Percentiles rank a stretch among this genome's conserved stretches.
Evolutionary conservation across 768 basidiomycete genomes (phyloP).

Genomic region (Termitomyces sp.): DNA sequence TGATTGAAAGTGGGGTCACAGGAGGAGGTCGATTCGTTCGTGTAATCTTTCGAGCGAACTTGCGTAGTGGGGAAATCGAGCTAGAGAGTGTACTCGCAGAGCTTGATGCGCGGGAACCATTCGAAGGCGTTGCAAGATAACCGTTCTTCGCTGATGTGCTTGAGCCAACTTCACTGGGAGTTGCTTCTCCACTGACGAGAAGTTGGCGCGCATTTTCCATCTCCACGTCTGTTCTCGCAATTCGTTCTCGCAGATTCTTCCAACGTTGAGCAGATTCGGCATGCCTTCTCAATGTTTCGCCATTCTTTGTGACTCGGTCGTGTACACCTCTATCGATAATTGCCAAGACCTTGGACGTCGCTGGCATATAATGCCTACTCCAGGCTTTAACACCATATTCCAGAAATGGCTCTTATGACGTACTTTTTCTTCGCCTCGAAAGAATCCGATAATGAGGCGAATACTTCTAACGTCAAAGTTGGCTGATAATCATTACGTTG

Average conservation of each 20-base stretch:
- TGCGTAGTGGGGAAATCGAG: constrained; percentile 78
- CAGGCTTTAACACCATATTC: neutral
- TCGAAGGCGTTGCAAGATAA: constrained; percentile 63
- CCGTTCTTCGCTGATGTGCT: constrained; percentile 54
- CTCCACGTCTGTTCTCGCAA: constrained; percentile 73
- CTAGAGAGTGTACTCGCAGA: constrained; percentile 56
- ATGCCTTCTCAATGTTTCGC: constrained; percentile 86
- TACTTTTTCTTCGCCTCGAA: constrained; percentile 90
- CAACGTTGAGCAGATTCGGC: constrained; percentile 87
- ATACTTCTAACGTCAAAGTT: constrained; percentile 55
- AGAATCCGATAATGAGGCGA: constrained; percentile 61
- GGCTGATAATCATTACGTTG: constrained; percentile 41
- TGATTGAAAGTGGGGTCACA: constrained; percentile 44
- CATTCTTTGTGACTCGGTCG: constrained; percentile 94
- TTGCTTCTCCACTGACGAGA: constrained; percentile 42
- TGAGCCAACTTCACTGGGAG: constrained; percentile 68
- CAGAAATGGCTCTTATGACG: neutral
- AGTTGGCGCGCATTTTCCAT: constrained; percentile 70
- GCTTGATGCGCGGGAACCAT: constrained; percentile 40
- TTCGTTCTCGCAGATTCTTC: constrained; percentile 75
- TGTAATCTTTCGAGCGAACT: constrained; percentile 68
- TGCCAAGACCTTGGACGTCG: constrained; percentile 84
- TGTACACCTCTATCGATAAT: constrained; percentile 93
- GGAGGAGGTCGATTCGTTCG: constrained; percentile 33
- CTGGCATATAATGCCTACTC: constrained; percentile 88